These are phyloP conservation scores for Leccinum variicolor DNA, from an alignment of 768 basidiomycete genomes.

Conservation along the genomic window DNA sequence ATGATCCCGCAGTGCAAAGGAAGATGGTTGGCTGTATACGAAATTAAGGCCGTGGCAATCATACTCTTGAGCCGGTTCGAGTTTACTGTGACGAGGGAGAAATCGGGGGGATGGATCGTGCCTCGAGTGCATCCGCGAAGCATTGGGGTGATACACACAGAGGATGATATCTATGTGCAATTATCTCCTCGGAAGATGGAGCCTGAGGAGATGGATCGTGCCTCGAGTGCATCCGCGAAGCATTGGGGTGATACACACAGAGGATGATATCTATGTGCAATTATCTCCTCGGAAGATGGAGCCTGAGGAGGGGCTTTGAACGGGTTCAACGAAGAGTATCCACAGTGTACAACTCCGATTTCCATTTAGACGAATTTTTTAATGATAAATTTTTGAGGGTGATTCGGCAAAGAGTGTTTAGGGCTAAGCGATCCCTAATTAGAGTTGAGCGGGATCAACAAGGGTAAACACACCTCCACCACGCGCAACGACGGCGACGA, in stretches of 20 bases:
- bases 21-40: conserved; percentile 22
- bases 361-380: background rate
- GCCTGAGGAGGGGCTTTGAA: background rate
- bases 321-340: background rate
- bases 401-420: background rate
- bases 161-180: conserved; percentile 13
- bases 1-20: conserved; percentile 17
- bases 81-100: background rate
- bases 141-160: conserved; percentile 14
- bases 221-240: conserved; percentile 13
- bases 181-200: background rate
- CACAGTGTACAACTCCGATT: background rate
- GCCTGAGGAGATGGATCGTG: conserved; percentile 1
- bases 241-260: conserved; percentile 14
- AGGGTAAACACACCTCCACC: conserved; percentile 8
- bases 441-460: conserved; percentile 5
- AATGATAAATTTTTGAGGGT: background rate
- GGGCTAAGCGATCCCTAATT: background rate
- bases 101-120: background rate
- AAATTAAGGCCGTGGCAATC: conserved; percentile 16
- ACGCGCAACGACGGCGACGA: conserved; percentile 12
- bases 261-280: conserved; percentile 13
- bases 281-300: background rate
- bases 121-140: conserved; percentile 13
- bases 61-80: conserved; percentile 18